Evolutionary conservation across 116 monocot species (phyloP), one percentile per base, ranked within the genome.

Genomic region (Dioscorea cayenensis): DNA sequence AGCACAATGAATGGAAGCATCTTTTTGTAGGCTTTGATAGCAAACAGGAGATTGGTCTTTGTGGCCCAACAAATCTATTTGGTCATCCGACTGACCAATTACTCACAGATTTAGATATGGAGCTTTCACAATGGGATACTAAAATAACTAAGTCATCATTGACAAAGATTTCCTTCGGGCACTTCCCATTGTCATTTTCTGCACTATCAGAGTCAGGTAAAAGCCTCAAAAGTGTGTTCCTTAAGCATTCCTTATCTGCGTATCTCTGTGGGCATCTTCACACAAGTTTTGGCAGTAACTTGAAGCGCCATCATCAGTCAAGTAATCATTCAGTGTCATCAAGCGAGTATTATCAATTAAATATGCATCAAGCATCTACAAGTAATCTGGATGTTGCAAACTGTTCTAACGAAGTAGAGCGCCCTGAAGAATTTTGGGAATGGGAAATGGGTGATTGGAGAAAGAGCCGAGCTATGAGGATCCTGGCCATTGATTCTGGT

Each of bases 361-460:
- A 91, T 69, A 82, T 94, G 37, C 85, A 85, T 52, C 65, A 84
- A 82, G 78, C 67, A 58, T 36, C 61, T 75, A 59, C 51, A 27
- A 28, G 14, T 14, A 75, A 52, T 29, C 14, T 48, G 36, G 36
- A 28, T 64, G 73, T 60, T 37, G 67, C 79, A 20, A 75, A 75
- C 66, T 97, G 93, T 76, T 87, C 85, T 23, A 27, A 49, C 12
- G 75, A 82, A 58, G 60, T 27, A 69, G 48, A 79, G 63, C 49
- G 70, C 51, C 13, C 77, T 9, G 77, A 86, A 62, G 94, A 99
- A 76, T 99, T 99, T 69, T 99, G 99, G 99, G 99, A 99, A 72
- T 99, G 94, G 99, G 99, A 99, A 75, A 94, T 99, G 94, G 94
- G 89, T 75, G 99, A 99, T 60, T 99, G 99, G 99, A 94, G 94